Conservation (phyloP, 2,329 filamentous ascomycete genomes). For the Stylonectria norvegica region DNA sequence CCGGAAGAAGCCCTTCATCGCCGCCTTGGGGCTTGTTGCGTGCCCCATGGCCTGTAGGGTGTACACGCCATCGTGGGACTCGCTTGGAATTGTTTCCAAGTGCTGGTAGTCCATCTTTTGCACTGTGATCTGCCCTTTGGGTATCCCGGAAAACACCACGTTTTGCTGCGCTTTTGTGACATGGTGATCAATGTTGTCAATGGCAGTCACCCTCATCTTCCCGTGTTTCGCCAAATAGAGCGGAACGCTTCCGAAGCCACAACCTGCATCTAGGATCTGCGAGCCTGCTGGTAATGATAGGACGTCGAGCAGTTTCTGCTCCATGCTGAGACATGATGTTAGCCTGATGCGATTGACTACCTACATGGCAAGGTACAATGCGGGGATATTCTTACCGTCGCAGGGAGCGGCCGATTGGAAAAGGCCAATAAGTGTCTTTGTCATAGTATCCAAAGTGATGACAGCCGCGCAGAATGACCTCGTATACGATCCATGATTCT, state of each 20-base stretch:
- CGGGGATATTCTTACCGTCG: slow-evolving; percentile 3
- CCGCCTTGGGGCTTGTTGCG: slow-evolving; percentile 44
- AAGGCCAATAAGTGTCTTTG: slow-evolving; percentile 44
- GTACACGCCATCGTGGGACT: slow-evolving; percentile 49
- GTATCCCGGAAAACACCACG: slow-evolving; percentile 32
- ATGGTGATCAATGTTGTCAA: slow-evolving; percentile 50
- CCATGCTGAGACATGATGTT: slow-evolving; percentile 39
- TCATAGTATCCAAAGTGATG: slow-evolving; percentile 50
- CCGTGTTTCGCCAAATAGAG: slow-evolving; percentile 43
- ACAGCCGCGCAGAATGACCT: slow-evolving; percentile 43
- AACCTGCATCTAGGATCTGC: slow-evolving; percentile 50
- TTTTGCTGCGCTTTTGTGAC: slow-evolving; percentile 42
- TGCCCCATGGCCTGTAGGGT: slow-evolving; percentile 57
- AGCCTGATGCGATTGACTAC: not conserved
- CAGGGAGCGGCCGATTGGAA: slow-evolving; percentile 42
- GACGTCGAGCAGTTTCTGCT: slow-evolving; percentile 42
- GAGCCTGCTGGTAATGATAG: slow-evolving; percentile 38
- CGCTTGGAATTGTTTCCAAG: slow-evolving; percentile 37
- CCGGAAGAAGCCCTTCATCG: slow-evolving; percentile 45
- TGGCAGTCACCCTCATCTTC: slow-evolving; percentile 40
- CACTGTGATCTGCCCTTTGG: slow-evolving; percentile 35
- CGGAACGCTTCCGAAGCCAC: slow-evolving; percentile 49
- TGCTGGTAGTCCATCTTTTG: slow-evolving; percentile 50
- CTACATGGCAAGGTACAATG: no score
- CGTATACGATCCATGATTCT: slow-evolving; percentile 44